phyloP scores from a whole-genome alignment of 2,329 filamentous ascomycete genomes.

The Fusarium sp. region DNA sequence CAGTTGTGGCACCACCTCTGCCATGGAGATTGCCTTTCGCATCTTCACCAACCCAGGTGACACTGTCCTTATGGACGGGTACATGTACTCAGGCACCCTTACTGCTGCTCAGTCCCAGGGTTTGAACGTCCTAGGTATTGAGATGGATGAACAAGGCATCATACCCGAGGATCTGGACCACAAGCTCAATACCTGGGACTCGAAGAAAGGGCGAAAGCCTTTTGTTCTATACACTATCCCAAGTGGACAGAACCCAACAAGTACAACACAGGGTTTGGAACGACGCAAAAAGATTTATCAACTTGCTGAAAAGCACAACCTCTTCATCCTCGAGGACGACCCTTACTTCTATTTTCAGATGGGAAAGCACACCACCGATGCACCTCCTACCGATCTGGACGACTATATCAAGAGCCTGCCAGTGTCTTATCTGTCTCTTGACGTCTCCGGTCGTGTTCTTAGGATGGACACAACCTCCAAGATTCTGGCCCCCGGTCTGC shows the following conservation, averaged over 20 bases:
- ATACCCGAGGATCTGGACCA: neutral
- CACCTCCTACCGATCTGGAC: neutral
- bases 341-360: neutral
- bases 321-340: neutral
- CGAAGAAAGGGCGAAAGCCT: neutral
- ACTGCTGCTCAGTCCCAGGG: neutral
- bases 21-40: constrained; percentile 73
- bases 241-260: neutral
- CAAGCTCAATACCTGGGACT: neutral
- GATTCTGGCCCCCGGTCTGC: neutral
- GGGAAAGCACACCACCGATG: neutral
- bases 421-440: neutral
- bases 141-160: neutral
- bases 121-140: neutral
- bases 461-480: neutral
- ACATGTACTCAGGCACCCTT: constrained; percentile 32
- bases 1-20: constrained; percentile 74
- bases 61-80: constrained; percentile 76
- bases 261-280: neutral
- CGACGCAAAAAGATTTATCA: neutral
- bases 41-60: constrained; percentile 72
- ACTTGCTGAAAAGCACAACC: neutral
- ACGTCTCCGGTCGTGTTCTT: neutral
- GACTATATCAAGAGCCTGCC: neutral
- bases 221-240: neutral